Evolutionary conservation across 2,329 filamentous ascomycete species (phyloP).

Genomic region (Chrysoporthe cubensis): DNA sequence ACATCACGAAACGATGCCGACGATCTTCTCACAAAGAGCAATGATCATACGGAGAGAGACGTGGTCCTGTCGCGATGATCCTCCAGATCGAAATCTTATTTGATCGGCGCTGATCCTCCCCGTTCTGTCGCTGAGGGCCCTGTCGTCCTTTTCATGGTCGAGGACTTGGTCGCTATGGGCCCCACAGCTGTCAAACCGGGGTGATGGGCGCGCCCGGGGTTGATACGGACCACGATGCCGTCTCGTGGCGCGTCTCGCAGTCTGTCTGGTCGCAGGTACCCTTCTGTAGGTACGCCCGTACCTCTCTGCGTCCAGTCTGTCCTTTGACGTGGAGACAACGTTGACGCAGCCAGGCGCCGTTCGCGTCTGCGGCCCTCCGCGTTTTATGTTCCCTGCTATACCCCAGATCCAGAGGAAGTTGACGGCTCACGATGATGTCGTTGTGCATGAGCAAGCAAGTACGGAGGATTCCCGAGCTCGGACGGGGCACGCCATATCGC

Average conservation of each 20-base stretch:
- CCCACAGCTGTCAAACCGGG: conserved; percentile 1
- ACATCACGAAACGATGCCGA: conserved; percentile 12
- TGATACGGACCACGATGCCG: background rate
- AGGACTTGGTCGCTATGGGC: background rate
- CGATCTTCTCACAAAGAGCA: conserved; percentile 2
- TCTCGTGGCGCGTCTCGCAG: too few species aligned
- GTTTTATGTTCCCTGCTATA: background rate
- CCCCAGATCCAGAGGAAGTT: background rate
- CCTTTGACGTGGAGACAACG: too few species aligned
- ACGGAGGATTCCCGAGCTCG: background rate
- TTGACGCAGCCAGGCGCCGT: background rate
- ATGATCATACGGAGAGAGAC: background rate
- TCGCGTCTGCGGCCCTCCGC: background rate
- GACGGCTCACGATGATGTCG: conserved; percentile 11
- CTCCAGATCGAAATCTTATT: conserved; percentile 1
- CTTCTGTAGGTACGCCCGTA: too few species aligned
- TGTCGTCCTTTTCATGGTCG: background rate
- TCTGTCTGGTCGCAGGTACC: too few species aligned
- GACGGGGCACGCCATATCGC: background rate
- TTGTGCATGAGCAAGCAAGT: conserved; percentile 4
- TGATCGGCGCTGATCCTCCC: conserved; percentile 8
- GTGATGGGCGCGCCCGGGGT: background rate
- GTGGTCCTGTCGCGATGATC: background rate
- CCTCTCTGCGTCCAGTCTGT: too few species aligned
- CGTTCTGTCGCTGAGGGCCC: background rate